These are phyloP conservation scores for Colletotrichum paranaense DNA, from an alignment of 2,329 filamentous ascomycete species.

Conservation along the genomic window DNA sequence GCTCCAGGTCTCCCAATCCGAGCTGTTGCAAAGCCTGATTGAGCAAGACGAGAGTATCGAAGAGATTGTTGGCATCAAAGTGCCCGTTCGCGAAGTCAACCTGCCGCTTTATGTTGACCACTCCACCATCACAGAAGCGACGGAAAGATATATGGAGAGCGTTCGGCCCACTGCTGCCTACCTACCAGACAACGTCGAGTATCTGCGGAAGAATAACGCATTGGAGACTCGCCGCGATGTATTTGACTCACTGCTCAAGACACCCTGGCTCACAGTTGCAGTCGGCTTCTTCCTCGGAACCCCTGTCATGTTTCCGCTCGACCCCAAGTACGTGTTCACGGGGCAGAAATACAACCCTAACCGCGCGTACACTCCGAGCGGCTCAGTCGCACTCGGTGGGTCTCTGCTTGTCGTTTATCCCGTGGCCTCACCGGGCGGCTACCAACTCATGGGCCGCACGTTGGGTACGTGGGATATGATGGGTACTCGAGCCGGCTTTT, in stretches of 20 bases:
- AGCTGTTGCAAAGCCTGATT: not conserved
- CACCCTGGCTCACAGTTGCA: slow-evolving; percentile 44
- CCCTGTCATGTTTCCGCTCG: slow-evolving; percentile 45
- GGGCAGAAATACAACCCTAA: slow-evolving; percentile 48
- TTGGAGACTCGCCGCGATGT: slow-evolving; percentile 45
- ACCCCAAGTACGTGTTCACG: slow-evolving; percentile 39
- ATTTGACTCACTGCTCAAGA: slow-evolving; percentile 46
- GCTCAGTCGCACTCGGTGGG: slow-evolving; percentile 51
- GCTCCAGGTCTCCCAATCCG: slow-evolving; percentile 29
- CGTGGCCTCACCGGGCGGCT: slow-evolving; percentile 51
- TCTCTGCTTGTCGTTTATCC: slow-evolving; percentile 50
- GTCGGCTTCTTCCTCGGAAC: slow-evolving; percentile 51
- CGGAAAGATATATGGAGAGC: slow-evolving; percentile 68
- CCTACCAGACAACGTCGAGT: slow-evolving; percentile 69
- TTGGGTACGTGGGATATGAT: slow-evolving; percentile 49
- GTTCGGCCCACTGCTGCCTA: slow-evolving; percentile 69
- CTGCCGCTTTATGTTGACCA: slow-evolving; percentile 47
- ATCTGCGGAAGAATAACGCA: slow-evolving; percentile 52
- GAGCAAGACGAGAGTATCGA: slow-evolving; percentile 18
- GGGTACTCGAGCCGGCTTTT: slow-evolving; percentile 45
- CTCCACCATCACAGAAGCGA: slow-evolving; percentile 54
- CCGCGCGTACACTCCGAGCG: slow-evolving; percentile 48
- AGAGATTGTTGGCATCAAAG: slow-evolving; percentile 34
- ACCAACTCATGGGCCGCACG: slow-evolving; percentile 48
- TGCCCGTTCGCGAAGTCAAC: slow-evolving; percentile 40